Conservation (phyloP, 768 basidiomycete genomes). For the Mycena epipterygia region DNA sequence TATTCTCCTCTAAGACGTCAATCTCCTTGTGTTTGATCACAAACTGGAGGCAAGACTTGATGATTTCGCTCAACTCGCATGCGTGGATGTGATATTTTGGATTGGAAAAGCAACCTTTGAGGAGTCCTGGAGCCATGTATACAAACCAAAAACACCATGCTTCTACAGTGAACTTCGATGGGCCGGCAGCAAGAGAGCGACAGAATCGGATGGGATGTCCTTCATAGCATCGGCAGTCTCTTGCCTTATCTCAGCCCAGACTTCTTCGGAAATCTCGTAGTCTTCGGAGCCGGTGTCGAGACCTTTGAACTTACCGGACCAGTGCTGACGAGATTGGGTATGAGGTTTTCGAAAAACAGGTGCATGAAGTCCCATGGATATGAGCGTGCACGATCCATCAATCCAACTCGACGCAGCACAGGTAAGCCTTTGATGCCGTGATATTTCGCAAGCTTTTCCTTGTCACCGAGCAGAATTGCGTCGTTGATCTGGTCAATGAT, state of each 20-base stretch:
- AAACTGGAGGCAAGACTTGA: constrained; percentile 52
- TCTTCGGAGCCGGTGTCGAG: constrained; percentile 39
- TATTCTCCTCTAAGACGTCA: constrained; percentile 39
- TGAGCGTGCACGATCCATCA: constrained; percentile 45
- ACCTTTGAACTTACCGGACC: constrained; percentile 51
- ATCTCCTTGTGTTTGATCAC: constrained; percentile 43
- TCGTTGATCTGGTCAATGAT: constrained; percentile 10
- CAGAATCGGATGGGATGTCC: constrained; percentile 48
- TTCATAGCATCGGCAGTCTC: constrained; percentile 35
- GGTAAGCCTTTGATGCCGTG: constrained; percentile 48
- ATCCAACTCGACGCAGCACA: constrained; percentile 42
- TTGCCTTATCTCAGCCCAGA: constrained; percentile 48
- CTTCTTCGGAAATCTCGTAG: constrained; percentile 44
- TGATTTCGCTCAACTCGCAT: constrained; percentile 48
- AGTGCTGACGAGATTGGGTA: constrained; percentile 53
- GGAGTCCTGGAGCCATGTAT: constrained; percentile 54
- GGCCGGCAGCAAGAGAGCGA: constrained; percentile 43
- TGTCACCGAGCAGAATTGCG: constrained; percentile 23
- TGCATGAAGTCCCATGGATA: constrained; percentile 64
- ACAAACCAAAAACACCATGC: constrained; percentile 54
- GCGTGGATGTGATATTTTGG: constrained; percentile 54
- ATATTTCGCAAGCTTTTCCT: constrained; percentile 38
- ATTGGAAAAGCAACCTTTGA: constrained; percentile 44
- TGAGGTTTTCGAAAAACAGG: constrained; percentile 58
- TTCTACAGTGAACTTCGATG: constrained; percentile 50